phyloP scores from a whole-genome alignment of 1,284 basidiomycete genomes.

The Stereum hirsutum region DNA sequence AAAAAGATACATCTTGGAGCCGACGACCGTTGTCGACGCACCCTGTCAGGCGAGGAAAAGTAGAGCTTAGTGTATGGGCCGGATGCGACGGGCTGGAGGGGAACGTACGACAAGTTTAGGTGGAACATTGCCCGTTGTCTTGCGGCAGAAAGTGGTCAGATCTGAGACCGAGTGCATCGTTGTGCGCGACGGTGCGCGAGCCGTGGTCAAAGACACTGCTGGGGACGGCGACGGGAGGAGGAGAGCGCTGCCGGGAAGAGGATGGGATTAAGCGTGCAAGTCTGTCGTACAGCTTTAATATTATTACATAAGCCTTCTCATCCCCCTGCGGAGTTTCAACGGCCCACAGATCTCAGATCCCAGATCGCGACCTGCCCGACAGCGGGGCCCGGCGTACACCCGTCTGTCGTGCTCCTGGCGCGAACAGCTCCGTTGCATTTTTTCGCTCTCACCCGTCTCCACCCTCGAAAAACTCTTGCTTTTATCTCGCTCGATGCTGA shows the following conservation, averaged over 20 bases:
- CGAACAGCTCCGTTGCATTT: no score
- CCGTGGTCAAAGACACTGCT: slow-evolving; percentile 3
- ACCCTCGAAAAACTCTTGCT: no score
- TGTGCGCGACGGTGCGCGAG: background rate
- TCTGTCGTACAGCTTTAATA: background rate
- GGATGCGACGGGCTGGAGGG: slow-evolving; percentile 4
- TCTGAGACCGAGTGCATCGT: slow-evolving; percentile 77
- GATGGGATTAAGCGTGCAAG: background rate
- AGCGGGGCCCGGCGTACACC: no score
- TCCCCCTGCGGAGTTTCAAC: background rate
- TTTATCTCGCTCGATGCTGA: no score
- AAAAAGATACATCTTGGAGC: slow-evolving; percentile 80
- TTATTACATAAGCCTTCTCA: background rate
- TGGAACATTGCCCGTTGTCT: slow-evolving; percentile 81
- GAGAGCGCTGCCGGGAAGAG: slow-evolving; percentile 2
- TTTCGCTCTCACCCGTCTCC: no score
- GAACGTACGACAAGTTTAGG: slow-evolving; percentile 79
- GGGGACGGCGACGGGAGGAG: slow-evolving; percentile 3
- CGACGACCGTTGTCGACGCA: slow-evolving; percentile 78
- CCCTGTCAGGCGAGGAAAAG: slow-evolving; percentile 39
- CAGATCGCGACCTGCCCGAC: no score
- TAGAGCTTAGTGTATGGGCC: slow-evolving; percentile 6
- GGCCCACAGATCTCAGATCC: background rate
- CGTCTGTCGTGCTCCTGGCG: no score
- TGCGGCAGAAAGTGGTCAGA: slow-evolving; percentile 77